Evolutionary conservation across 225 moss, liverwort and hornwort species (phyloP).

Genomic region (Polytrichum formosum): DNA sequence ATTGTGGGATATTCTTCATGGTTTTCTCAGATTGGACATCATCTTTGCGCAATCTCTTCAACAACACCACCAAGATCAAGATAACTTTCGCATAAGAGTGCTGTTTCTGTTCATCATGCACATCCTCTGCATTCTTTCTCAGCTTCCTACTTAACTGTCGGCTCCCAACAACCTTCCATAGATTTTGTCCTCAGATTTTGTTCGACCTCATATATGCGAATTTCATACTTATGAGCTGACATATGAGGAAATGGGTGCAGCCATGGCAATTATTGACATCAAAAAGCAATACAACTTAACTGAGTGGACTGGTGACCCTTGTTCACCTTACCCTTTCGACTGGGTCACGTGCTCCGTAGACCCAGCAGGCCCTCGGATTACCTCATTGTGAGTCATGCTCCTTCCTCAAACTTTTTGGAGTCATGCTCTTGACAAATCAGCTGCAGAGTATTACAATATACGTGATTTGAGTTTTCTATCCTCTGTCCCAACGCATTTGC

Average conservation of each 20-base stretch:
- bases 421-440: not conserved
- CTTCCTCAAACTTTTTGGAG: not conserved
- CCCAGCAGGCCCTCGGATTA: slow-evolving; percentile 33
- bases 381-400: slow-evolving; percentile 32
- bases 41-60: no score
- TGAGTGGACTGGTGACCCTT: slow-evolving; percentile 50
- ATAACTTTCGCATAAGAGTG: no score
- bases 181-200: not conserved
- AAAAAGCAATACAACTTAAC: slow-evolving; percentile 34
- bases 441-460: not conserved
- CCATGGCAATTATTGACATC: slow-evolving; percentile 40
- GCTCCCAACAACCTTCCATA: no score
- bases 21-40: no score
- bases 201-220: not conserved
- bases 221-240: slow-evolving; percentile 18
- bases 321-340: slow-evolving; percentile 39
- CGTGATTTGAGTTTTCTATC: no score
- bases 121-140: no score
- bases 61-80: no score
- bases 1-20: no score
- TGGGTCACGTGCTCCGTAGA: slow-evolving; percentile 47
- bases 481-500: not conserved
- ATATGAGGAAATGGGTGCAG: slow-evolving; percentile 45
- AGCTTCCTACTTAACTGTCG: no score
- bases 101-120: no score